Base-by-base conservation (phyloP, 1,284 basidiomycete genomes). In the Vanrija sp. region DNA sequence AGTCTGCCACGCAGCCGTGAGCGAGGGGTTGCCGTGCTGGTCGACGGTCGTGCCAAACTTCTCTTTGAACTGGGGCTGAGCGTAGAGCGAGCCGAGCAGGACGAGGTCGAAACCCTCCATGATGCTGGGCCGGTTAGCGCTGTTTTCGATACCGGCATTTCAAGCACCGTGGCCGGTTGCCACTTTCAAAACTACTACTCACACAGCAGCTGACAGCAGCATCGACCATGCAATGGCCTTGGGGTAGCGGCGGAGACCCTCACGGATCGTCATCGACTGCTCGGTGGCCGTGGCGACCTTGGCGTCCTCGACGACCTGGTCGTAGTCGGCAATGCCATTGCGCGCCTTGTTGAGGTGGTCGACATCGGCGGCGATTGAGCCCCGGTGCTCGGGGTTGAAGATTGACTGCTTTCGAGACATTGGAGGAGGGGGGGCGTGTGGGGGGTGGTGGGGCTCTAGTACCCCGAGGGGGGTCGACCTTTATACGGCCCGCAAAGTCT, bases 1-100 rank as follows among this genome's bases (percentile, higher is more conserved):
- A 16, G 71, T 61, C 50, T 78, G 77, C 76, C 76, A 78, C 12
- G 64, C 55, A 1, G 77, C 68, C 1, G 75, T 57, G 43, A 78
- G 65, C 41, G 62, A 52, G 59, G 69, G 74, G n/a, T 54, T 57
- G 25, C 66, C 69, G 10, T 46, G 8, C 38, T 18, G 38, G 38
- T 20, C 19, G 53, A 60, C 20, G 45, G 49, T 24, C 54, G 53
- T 24, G 3, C 62, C 60, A 25, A 37, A 59, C 31, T 51, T 51
- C 44, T 63, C 7, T 31, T 56, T 25, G 42, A 55, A 63, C 15
- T 49, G 46, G 5, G 45, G 46, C 9, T 52, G 46, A 22, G 39
- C 57, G 35, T 42, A 55, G 19, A 54, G 43, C 12, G 44, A 43
- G 20, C 46, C 44, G 15, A 55, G 22, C 3, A 52, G 7, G 39